Evolutionary conservation across 208 protist species (phyloP), one percentile per base, ranked within the genome.

Genomic region (Balamuthia mandrillaris): DNA sequence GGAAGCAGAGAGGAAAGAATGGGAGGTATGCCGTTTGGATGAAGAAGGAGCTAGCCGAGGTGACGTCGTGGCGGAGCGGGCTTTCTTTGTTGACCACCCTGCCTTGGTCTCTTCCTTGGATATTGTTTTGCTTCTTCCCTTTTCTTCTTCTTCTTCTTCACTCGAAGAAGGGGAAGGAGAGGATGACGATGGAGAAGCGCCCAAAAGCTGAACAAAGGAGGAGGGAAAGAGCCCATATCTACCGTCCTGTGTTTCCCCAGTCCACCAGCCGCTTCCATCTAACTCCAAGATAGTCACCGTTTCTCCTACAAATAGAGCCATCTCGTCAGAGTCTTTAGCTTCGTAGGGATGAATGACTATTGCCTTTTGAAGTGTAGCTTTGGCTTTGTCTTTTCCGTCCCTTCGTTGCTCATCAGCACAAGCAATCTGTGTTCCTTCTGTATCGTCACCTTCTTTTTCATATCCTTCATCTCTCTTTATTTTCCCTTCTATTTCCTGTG

Each of bases 141-240:
- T 3, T 35, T 14, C 42, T 56, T 77, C 42, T 56, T 27, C 9
- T 65, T 9, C n/a, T 65, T 65, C 58, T 65, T 24, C 58, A 24
- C 16, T 54, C 7, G 60, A 41, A n/a, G 3, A n/a, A 39, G 56
- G 0, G 29, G n/a, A n/a, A 2, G 29, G 1, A 0, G 3, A 31
- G 2, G 56, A 21, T 29, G 24, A 21, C 33, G 21, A 63, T 18
- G 6, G 9, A 7, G n/a, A 21, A 7, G 10, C 33, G 24, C 6
- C 24, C 56, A 42, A 29, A 68, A 37, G 60, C 47, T 63, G 41
- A 16, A 65, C 31, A 33, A 39, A 82, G 24, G 9, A 21, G 3
- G 75, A 60, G 0, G 75, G 75, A 52, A 82, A 82, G 24, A 82
- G 51, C 14, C 75, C 75, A 31, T 65, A 82, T 7, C 75, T 33